Evolutionary conservation across 2,329 filamentous ascomycete species (phyloP), one percentile per base, ranked within the genome.

Genomic region (Trichoderma endophyticum): DNA sequence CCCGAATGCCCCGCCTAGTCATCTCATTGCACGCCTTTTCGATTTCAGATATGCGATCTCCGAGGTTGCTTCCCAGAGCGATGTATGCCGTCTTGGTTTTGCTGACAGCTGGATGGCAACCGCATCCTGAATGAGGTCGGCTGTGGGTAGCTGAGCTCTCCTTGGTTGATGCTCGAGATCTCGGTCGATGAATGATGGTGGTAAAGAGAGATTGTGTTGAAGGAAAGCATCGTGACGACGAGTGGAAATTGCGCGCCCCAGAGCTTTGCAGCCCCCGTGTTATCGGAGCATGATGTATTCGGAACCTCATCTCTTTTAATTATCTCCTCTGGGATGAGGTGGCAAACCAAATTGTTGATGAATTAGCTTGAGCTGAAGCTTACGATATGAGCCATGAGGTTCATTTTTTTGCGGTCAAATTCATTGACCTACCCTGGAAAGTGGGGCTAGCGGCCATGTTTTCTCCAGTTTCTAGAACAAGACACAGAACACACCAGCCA

Each of bases 41-140:
- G 75, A 99, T 97, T 88, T 92, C 92, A 56, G 86, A 88, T 66
- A 97, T 87, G 56, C 95, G 91, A 79, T 98, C 91, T 5, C 95
- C 95, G 66, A 98, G 82, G 81, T 99, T 99, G 83, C 95, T 97
- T 1, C 96, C 96, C 7, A 99, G 85, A 8, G 95, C 96, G 77
- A 99, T 89, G 80, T 93, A 97, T 0, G 92, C 94, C 59, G 82
- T 86, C 75, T 81, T 83, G 75, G 74, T 80, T 59, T 78, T 76
- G 70, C 76, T 73, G 28, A 26, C 39, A 57, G 78, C 78, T 21
- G 78, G 80, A 72, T 78, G 79, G 69, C 81, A 83, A 32, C 78
- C 80, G 32, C 83, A 84, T 68, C 79, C 77, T 3, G 77, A 76
- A 6, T 76, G 74, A 57, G 72, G 71, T 6, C 79, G 73, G 14